These are phyloP conservation scores for Umbilicus rupestris DNA, from an alignment of 164 flowering plant species.

Conservation along the genomic window DNA sequence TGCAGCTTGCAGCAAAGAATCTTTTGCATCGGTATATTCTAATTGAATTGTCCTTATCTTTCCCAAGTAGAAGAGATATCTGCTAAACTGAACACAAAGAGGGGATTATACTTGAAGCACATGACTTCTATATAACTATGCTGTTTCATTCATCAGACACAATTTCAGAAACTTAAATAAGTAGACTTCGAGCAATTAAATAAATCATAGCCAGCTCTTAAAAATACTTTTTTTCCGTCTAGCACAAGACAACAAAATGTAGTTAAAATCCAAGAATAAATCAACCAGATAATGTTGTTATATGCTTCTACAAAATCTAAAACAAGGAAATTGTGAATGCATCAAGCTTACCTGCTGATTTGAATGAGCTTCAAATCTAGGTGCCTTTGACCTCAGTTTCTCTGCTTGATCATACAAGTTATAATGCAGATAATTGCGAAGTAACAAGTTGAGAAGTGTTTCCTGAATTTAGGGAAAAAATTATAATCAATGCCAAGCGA, in stretches of 20 bases:
- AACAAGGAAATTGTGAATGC: neutral
- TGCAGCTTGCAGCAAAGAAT: constrained; percentile 63
- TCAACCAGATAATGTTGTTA: neutral
- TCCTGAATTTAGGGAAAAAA: constrained; percentile 38
- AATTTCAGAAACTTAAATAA: neutral
- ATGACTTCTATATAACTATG: neutral
- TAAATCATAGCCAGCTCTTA: too few relatives aligned
- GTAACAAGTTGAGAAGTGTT: constrained; percentile 70
- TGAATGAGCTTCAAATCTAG: constrained; percentile 92
- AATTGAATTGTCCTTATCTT: constrained; percentile 65
- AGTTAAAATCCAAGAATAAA: neutral
- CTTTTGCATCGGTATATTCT: constrained; percentile 77
- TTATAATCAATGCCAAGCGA: neutral
- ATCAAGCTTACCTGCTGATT: constrained; percentile 61
- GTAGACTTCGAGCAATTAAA: neutral
- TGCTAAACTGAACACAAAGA: constrained; percentile 55
- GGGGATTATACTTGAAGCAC: neutral
- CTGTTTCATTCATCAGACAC: too few relatives aligned
- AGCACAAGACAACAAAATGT: too few relatives aligned
- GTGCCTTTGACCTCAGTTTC: constrained; percentile 91
- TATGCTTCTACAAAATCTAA: neutral
- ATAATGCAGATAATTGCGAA: constrained; percentile 92
- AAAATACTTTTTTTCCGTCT: neutral
- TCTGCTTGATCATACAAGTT: constrained; percentile 95
- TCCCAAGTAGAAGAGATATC: constrained; percentile 77